Conservation (phyloP, 257 asterid genomes). For the Gynochthodes officinalis region DNA sequence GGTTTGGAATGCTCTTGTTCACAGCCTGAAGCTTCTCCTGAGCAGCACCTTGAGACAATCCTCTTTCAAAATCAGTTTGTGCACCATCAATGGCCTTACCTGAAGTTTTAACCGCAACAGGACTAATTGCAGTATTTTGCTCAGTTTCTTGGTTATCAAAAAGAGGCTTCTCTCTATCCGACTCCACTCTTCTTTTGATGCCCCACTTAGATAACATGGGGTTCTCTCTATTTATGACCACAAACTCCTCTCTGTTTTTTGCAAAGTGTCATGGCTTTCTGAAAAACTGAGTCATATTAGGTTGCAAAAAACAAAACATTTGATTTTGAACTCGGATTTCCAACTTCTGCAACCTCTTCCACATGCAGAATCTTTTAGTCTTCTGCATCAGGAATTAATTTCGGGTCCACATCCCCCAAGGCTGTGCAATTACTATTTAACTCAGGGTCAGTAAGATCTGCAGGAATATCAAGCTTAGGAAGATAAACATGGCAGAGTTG, state of each 20-base stretch:
- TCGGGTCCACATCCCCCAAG: conserved; percentile 41
- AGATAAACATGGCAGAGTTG: conserved; percentile 50
- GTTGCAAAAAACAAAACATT: conserved; percentile 43
- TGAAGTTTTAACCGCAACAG: too few species aligned
- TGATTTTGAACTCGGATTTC: conserved; percentile 28
- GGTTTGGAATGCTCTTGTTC: too few species aligned
- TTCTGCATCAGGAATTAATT: conserved; percentile 32
- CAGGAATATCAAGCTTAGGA: conserved; percentile 79
- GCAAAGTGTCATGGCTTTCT: conserved; percentile 80
- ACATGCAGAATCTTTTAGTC: conserved; percentile 43
- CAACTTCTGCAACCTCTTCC: conserved; percentile 49
- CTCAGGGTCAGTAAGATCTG: conserved; percentile 74
- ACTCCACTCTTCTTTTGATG: conserved; percentile 17
- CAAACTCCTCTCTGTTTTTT: conserved; percentile 46
- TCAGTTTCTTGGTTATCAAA: conserved; percentile 27
- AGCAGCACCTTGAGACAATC: too few species aligned
- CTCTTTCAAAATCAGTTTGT: too few species aligned
- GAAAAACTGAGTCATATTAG: conserved; percentile 58
- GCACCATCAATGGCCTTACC: too few species aligned
- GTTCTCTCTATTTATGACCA: conserved; percentile 30
- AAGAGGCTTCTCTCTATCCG: conserved; percentile 26
- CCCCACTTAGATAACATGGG: conserved; percentile 16
- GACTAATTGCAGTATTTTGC: too few species aligned
- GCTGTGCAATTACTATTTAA: conserved; percentile 54
- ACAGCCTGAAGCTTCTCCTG: too few species aligned